These are phyloP conservation scores for Coemansia sp. DNA, from an alignment of 192 early-diverging fungal species.

Conservation along the genomic window DNA sequence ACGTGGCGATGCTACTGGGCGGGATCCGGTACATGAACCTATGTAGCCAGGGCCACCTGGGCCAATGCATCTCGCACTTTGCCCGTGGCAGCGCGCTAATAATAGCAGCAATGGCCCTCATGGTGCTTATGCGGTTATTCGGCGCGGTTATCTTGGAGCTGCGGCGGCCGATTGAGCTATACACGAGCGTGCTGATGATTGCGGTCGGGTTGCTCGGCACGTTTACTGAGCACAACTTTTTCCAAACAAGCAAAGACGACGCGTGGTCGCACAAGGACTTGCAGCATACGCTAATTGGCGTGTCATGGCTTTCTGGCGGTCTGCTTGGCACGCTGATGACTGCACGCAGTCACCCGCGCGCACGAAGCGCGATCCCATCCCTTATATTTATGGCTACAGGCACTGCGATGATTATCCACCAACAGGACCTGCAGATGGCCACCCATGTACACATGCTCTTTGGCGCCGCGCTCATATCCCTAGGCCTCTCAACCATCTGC, in stretches of 20 bases:
- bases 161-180: slow-evolving; percentile 59
- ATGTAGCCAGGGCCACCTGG: slow-evolving; percentile 59
- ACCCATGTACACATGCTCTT: slow-evolving; percentile 59
- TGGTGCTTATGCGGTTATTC: slow-evolving; percentile 53
- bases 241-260: slow-evolving; percentile 11
- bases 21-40: slow-evolving; percentile 57
- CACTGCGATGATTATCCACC: slow-evolving; percentile 59
- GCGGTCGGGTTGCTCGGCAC: slow-evolving; percentile 61
- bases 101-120: slow-evolving; percentile 45
- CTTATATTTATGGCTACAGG: slow-evolving; percentile 62
- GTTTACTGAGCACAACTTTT: slow-evolving; percentile 67
- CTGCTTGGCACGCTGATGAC: slow-evolving; percentile 53
- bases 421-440: slow-evolving; percentile 56
- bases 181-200: slow-evolving; percentile 57
- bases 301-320: slow-evolving; percentile 62
- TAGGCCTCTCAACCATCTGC: slow-evolving; percentile 52
- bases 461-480: slow-evolving; percentile 55
- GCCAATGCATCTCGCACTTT: slow-evolving; percentile 69
- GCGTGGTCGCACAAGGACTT: slow-evolving; percentile 63
- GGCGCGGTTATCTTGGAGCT: slow-evolving; percentile 52
- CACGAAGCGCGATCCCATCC: slow-evolving; percentile 57
- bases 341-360: slow-evolving; percentile 21
- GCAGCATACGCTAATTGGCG: slow-evolving; percentile 65
- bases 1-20: slow-evolving; percentile 61
- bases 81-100: slow-evolving; percentile 63